Evolutionary conservation across 2,329 filamentous ascomycete genomes (phyloP).

Genomic region (Xenoacremonium recifei): DNA sequence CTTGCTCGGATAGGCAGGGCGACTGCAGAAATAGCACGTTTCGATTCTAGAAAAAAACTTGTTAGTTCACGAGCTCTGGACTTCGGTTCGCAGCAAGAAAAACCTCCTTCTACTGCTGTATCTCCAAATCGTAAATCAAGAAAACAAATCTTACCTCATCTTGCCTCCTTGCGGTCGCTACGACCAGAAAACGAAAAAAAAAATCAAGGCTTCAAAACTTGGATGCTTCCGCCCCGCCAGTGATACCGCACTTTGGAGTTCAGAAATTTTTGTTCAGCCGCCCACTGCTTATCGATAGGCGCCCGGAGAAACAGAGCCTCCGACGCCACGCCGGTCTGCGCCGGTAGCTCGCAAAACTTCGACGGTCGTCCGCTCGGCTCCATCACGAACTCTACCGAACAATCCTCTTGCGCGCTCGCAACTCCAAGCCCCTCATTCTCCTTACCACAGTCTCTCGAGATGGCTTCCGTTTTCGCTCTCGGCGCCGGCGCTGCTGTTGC

Average conservation of each 20-base stretch:
- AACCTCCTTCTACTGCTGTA: too few relatives aligned
- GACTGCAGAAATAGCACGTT: conserved; percentile 45
- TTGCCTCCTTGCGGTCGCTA: conserved; percentile 22
- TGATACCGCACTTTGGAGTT: conserved; percentile 19
- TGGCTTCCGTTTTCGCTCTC: conserved; percentile 45
- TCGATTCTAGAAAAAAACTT: conserved; percentile 36
- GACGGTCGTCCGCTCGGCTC: conserved; percentile 15
- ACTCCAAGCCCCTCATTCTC: background rate
- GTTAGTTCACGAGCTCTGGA: background rate
- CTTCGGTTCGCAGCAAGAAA: too few relatives aligned
- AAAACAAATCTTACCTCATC: conserved; percentile 26
- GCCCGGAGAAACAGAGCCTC: conserved; percentile 19
- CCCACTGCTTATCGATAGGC: conserved; percentile 22
- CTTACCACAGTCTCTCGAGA: conserved; percentile 16
- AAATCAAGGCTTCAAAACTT: conserved; percentile 22
- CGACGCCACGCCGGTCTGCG: conserved; percentile 19
- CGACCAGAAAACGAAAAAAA: conserved; percentile 26
- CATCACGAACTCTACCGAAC: conserved; percentile 7
- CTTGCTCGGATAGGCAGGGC: conserved; percentile 54
- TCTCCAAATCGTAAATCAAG: too few relatives aligned
- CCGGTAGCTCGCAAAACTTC: conserved; percentile 25
- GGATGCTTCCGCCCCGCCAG: conserved; percentile 21
- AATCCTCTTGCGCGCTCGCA: conserved; percentile 5
- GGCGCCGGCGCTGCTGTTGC: conserved; percentile 50
- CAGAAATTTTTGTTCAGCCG: conserved; percentile 23